phyloP scores from a whole-genome alignment of 2,329 filamentous ascomycete species.

The Neofusicoccum kwambonambiense region DNA sequence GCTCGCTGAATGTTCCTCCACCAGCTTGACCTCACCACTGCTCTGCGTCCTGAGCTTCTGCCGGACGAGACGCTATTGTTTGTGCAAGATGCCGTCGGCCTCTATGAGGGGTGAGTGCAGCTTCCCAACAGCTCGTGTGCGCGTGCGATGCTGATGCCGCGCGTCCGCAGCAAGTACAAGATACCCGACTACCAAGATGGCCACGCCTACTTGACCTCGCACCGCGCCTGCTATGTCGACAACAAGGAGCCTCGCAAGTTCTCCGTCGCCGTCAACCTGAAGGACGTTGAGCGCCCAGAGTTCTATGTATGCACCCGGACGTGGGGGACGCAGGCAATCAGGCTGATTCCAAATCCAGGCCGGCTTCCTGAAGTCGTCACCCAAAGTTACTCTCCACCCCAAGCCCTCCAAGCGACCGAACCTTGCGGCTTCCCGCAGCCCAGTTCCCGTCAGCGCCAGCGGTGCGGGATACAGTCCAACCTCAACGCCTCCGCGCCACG shows the following conservation, averaged over 20 bases:
- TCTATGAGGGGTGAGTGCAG: conserved; percentile 85
- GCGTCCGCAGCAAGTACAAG: conserved; percentile 76
- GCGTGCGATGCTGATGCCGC: conserved; percentile 17
- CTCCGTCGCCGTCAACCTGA: conserved; percentile 82
- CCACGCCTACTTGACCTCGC: conserved; percentile 93
- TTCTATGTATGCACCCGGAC: conserved; percentile 65
- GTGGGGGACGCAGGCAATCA: not conserved
- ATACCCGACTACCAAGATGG: conserved; percentile 92
- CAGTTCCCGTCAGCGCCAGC: conserved; percentile 29
- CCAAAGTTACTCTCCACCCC: conserved; percentile 86
- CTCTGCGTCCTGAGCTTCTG: conserved; percentile 85
- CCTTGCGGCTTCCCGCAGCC: conserved; percentile 41
- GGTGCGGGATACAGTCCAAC: conserved; percentile 30
- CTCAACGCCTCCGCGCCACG: conserved; percentile 35
- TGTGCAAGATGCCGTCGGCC: conserved; percentile 93
- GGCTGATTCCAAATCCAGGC: conserved; percentile 52
- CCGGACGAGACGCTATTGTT: conserved; percentile 94
- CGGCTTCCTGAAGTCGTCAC: conserved; percentile 89
- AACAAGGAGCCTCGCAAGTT: conserved; percentile 79
- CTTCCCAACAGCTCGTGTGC: not conserved
- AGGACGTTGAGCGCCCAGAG: conserved; percentile 86
- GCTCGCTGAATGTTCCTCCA: conserved; percentile 94
- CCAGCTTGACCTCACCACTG: conserved; percentile 92
- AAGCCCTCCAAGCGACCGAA: conserved; percentile 68
- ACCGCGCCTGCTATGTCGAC: conserved; percentile 93